Conservation (phyloP, 2,329 filamentous ascomycete species). For the Aureobasidium sp. region DNA sequence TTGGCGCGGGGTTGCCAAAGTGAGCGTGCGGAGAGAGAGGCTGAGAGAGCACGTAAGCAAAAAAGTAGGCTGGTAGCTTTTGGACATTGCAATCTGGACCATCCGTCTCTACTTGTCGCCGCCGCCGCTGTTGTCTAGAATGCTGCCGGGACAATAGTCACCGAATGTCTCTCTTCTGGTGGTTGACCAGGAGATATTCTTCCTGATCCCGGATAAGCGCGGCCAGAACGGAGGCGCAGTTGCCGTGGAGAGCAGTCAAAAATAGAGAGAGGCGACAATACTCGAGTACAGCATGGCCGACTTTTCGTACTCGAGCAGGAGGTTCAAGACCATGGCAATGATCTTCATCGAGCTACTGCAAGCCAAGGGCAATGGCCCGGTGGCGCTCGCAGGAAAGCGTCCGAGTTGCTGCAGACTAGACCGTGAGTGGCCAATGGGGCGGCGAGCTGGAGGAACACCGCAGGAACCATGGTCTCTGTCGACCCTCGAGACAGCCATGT, state of each 20-base stretch:
- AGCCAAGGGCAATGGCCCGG: conserved; percentile 2
- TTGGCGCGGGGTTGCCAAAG: not conserved
- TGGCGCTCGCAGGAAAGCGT: not conserved
- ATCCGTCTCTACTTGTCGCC: not conserved
- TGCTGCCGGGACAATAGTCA: not conserved
- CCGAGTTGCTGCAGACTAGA: not conserved
- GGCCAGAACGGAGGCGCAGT: not conserved
- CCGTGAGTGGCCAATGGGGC: not conserved
- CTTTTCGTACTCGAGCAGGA: not conserved
- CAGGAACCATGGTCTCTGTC: not conserved
- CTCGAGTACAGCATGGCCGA: not conserved
- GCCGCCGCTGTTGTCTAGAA: not conserved
- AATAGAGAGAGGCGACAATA: conserved; percentile 1
- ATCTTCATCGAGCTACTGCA: not conserved
- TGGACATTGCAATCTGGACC: not conserved
- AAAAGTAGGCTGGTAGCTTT: not conserved
- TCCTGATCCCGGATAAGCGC: not conserved
- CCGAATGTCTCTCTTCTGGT: not conserved
- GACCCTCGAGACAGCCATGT: conserved; percentile 5
- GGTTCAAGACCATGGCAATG: not conserved
- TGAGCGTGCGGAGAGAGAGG: not conserved
- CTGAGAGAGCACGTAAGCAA: conserved; percentile 1
- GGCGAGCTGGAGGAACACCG: not conserved
- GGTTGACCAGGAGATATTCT: not conserved
- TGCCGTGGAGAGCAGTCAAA: conserved; percentile 1